These are phyloP conservation scores for Helichrysum umbraculigerum DNA, from an alignment of 129 eudicot species.

Conservation along the genomic window DNA sequence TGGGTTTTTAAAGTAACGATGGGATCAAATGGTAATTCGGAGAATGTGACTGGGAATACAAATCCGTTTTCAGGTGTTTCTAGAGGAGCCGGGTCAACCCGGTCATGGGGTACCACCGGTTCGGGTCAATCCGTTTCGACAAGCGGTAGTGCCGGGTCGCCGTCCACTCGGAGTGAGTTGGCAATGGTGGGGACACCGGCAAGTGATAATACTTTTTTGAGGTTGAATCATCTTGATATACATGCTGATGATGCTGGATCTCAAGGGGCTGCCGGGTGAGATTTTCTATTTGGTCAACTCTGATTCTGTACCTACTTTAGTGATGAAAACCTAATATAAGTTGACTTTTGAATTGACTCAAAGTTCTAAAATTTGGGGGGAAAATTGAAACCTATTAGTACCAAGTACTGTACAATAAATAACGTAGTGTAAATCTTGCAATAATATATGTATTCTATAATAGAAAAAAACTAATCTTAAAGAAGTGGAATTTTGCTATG, in stretches of 20 bases:
- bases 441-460: background rate
- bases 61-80: constrained; percentile 48
- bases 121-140: constrained; percentile 95
- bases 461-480: background rate
- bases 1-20: constrained; percentile 40
- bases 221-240: constrained; percentile 79
- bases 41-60: constrained; percentile 46
- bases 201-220: constrained; percentile 58
- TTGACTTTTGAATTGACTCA: constrained; percentile 27
- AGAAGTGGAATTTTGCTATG: background rate
- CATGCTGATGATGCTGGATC: constrained; percentile 89
- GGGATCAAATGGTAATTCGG: constrained; percentile 47
- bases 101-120: constrained; percentile 77
- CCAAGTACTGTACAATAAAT: background rate
- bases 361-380: constrained; percentile 14
- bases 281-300: background rate
- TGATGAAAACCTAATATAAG: constrained; percentile 10
- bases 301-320: background rate
- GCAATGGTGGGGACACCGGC: constrained; percentile 71
- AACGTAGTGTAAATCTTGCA: background rate
- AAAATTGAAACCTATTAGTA: background rate
- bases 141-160: constrained; percentile 91
- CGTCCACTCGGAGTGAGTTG: constrained; percentile 81
- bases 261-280: constrained; percentile 48
- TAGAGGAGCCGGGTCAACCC: constrained; percentile 51